A percentile compares a stretch with the other conserved stretches of the same genome.
These are phyloP conservation scores for Nitzschia sp. DNA, from an alignment of 108 stramenopile genomes.

Conservation along the genomic window DNA sequence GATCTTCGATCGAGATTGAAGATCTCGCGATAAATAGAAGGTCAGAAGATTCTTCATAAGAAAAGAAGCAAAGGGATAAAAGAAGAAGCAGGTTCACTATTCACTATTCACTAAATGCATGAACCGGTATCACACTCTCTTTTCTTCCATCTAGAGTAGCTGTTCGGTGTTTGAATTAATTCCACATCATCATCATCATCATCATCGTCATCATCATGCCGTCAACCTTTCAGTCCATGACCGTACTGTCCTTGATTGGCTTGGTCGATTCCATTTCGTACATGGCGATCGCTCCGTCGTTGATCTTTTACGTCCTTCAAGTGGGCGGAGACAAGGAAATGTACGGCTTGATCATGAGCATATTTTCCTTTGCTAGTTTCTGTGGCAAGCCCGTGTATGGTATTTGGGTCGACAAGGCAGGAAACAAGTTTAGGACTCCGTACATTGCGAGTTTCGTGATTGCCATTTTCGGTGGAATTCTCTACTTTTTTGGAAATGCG, in stretches of 20 bases:
- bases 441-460: conserved; percentile 45
- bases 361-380: conserved; percentile 66
- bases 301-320: conserved; percentile 71
- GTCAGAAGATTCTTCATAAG: no score
- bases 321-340: conserved; percentile 64
- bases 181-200: no score
- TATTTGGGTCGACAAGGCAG: conserved; percentile 48
- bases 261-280: conserved; percentile 68
- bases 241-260: conserved; percentile 48
- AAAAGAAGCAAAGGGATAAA: no score
- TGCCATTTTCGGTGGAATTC: conserved; percentile 49
- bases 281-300: conserved; percentile 73
- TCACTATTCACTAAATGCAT: no score
- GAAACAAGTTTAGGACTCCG: conserved; percentile 52
- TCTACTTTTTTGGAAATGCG: conserved; percentile 54
- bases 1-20: no score
- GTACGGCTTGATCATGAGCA: conserved; percentile 62
- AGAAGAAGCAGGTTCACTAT: no score
- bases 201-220: not conserved
- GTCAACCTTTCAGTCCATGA: conserved; percentile 18
- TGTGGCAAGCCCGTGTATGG: conserved; percentile 74
- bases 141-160: no score
- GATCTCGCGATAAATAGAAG: no score
- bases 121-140: no score
- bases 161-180: no score